Evolutionary conservation across 495 filamentous ascomycete genomes (phyloP).

Genomic region (Aspergillus nanangensis): DNA sequence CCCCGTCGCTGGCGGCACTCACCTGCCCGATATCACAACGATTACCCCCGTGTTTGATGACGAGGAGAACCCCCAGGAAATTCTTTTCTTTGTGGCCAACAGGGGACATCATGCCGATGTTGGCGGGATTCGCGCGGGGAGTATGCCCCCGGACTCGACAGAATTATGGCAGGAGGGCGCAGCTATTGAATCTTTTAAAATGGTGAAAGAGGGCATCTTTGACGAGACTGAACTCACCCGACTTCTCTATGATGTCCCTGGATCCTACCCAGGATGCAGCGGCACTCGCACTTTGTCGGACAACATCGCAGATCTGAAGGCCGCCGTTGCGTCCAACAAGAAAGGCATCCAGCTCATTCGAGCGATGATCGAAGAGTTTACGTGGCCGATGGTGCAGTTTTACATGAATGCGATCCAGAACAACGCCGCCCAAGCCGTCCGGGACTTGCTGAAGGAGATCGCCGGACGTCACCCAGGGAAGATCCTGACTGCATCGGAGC

Average conservation of each 20-base stretch:
- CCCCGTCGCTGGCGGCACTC: constrained; percentile 85
- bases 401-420: constrained; percentile 95
- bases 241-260: constrained; percentile 77
- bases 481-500: constrained; percentile 79
- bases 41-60: constrained; percentile 77
- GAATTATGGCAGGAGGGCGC: constrained; percentile 95
- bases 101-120: constrained; percentile 97
- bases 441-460: too few species aligned
- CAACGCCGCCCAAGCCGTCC: too few species aligned
- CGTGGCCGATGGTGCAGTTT: constrained; percentile 84
- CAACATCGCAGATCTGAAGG: constrained; percentile 94
- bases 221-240: constrained; percentile 83
- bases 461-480: constrained; percentile 78
- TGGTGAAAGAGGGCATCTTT: constrained; percentile 86
- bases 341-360: constrained; percentile 92
- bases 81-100: constrained; percentile 95
- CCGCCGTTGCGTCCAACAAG: constrained; percentile 92
- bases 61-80: constrained; percentile 68
- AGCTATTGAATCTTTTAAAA: constrained; percentile 87
- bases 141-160: constrained; percentile 92
- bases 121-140: constrained; percentile 90
- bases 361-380: constrained; percentile 80
- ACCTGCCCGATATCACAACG: constrained; percentile 90
- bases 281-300: constrained; percentile 88
- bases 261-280: constrained; percentile 79